Base-by-base conservation (phyloP, 2,329 filamentous ascomycete genomes). In the Penicillium sp. region DNA sequence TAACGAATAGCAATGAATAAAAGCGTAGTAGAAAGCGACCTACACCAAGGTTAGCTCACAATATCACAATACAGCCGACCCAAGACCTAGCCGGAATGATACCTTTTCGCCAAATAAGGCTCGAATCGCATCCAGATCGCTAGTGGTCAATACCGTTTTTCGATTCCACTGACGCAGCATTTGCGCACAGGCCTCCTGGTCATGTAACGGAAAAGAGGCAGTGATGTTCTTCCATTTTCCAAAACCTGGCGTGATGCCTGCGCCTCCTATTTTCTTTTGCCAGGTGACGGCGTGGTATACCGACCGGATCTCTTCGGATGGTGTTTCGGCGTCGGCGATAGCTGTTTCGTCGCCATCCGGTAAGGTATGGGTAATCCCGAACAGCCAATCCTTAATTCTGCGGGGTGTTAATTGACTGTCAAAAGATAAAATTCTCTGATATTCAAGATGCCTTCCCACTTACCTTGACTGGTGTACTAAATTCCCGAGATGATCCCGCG, bases 11-110 rank as follows among this genome's bases (percentile, higher is more conserved):
- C 89, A 89, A 70, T 96, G 90, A 33, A 95, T 83, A 71, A 97
- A 97, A 40, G 93, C 91, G 73, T 96, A 97, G 78, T 97, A 97
- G 74, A 95, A 96, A 37, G 90, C 93, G 58, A 97, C 89, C 82
- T 86, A 61, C 23, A 35, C 3, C 6, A 40, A 5, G n/a, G 17
- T 47, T 40, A 61, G 21, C 25, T 12, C 21, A 25, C 7, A 15
- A 31, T 29, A 13, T 23, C 12, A 10, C 21, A 3, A 31, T 4
- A 27, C 15, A 10, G 27, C 13, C 13, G 4, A 23, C 9, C 3
- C 19, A 33, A 45, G 19, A 27, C 17, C 9, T 6, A 42, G 13
- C 19, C 9, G 3, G 15, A 42, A 42, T 3, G 50, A 47, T 58
- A 80, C 79, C 72, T 86, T 89, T 74, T 93, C 89, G 49, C 91